These are phyloP conservation scores for Cryptococcus maquisensis DNA, from an alignment of 1,284 basidiomycete species.

Conservation along the genomic window DNA sequence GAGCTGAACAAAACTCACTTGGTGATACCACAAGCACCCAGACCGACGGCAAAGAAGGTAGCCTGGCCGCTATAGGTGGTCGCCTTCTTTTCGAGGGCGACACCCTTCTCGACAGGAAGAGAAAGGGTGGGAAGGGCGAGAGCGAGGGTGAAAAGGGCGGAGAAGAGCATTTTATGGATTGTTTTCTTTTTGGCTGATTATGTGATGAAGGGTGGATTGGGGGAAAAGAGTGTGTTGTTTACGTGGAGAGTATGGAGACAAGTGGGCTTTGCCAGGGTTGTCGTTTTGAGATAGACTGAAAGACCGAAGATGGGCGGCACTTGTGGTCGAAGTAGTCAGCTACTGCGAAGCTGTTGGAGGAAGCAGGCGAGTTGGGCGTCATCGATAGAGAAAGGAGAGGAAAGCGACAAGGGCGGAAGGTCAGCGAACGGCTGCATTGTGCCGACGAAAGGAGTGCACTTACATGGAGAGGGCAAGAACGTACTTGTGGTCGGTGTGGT, in stretches of 20 bases:
- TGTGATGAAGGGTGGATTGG: background rate
- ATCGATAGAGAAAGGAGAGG: background rate
- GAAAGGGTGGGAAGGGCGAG: background rate
- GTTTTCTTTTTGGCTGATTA: background rate
- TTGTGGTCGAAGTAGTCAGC: background rate
- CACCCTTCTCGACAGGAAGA: background rate
- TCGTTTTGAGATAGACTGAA: background rate
- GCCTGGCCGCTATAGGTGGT: constrained; percentile 24
- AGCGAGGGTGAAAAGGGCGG: background rate
- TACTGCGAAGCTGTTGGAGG: no score
- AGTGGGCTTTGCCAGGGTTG: background rate
- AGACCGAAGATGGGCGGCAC: constrained; percentile 1
- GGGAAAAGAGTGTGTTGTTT: background rate
- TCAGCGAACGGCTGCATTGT: background rate
- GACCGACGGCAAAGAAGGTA: constrained; percentile 44
- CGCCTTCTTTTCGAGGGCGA: background rate
- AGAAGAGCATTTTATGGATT: background rate
- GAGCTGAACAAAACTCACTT: constrained; percentile 26
- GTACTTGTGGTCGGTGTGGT: background rate
- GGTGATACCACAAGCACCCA: constrained; percentile 37
- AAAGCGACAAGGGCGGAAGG: background rate
- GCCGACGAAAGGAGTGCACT: background rate
- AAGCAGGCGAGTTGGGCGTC: no score
- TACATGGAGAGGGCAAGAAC: background rate
- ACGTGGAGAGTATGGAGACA: background rate